Evolutionary conservation across 306 rosid species (phyloP).

Genomic region (Acacia confusa): DNA sequence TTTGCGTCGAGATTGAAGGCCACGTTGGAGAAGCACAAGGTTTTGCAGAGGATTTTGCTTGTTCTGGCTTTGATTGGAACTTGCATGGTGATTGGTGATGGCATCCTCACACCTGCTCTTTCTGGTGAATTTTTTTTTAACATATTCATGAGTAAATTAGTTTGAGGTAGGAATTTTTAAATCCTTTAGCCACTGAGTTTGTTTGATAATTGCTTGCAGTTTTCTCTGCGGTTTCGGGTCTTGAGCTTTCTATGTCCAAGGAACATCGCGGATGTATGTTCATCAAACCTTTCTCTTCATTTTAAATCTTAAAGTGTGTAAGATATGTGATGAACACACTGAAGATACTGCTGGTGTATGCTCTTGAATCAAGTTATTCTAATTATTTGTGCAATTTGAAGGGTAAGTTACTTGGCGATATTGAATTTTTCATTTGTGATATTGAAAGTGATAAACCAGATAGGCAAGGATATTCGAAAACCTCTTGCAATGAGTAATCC

Average conservation of each 20-base stretch:
- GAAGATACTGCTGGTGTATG: not conserved
- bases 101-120: conserved; percentile 69
- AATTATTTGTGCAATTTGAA: not conserved
- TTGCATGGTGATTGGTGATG: conserved; percentile 80
- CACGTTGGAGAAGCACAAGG: conserved; percentile 51
- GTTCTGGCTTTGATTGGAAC: conserved; percentile 68
- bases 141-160: not conserved
- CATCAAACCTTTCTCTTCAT: not conserved
- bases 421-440: not conserved
- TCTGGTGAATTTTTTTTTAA: conserved; percentile 49
- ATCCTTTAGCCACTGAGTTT: conserved; percentile 15
- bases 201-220: conserved; percentile 47
- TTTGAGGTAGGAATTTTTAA: not conserved
- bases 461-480: not conserved
- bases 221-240: conserved; percentile 77
- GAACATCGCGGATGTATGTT: conserved; percentile 68
- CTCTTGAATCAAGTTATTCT: not conserved
- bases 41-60: conserved; percentile 61
- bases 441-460: not conserved
- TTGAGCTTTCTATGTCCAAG: conserved; percentile 62
- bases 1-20: conserved; percentile 49
- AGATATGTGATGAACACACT: not conserved
- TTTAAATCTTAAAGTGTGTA: not conserved
- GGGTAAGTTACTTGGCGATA: not conserved
- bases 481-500: not conserved